Evolutionary conservation across 805 yeast species (phyloP), one percentile per base, ranked within the genome.

Genomic region (Kazachstania kunashirensis): DNA sequence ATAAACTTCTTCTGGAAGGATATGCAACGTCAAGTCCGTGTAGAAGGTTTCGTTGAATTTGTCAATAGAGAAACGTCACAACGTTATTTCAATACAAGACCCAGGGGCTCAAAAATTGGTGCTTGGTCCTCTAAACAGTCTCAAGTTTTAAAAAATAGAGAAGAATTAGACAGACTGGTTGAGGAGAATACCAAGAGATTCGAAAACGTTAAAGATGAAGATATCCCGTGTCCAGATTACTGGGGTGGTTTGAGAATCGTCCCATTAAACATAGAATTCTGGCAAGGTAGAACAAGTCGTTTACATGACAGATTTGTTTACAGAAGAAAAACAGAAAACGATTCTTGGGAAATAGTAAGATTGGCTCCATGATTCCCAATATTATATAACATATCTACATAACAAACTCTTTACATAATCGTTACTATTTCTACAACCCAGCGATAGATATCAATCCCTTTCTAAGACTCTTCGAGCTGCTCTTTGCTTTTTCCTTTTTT

Each of bases 91-190:
- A 70, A 73, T 35, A 80, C 95, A 0, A 72, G 98, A 54, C 98
- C 98, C 26, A 69, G 95, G 40, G 96, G 94, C 6, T 82, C 95
- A 21, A 78, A 82, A 54, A 77, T 92, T 43, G 97, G 98, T 21
- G 98, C 98, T 0, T 88, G 96, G 95, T 82, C 96, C 0, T 79
- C 94, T 20, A 94, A 94, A 4, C 98, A 92, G 66, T 75, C 88
- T 24, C 67, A 71, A 37, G 68, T 66, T 3, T 67, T 88, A 25
- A 50, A 55, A 11, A 58, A 65, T 29, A 68, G 96, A 44, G 72
- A 72, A 12, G 82, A 74, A 47, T 71, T 89, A 42, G 82, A 86
- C 25, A 50, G 55, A 0, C 49, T 68, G 12, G 75, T 75, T 35
- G 53, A 58, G 9, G 54, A 65, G 19, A 69, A 63, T 42, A 77